A percentile compares a stretch with the other conserved stretches of the same genome.
These are phyloP conservation scores for Maudiozyma serrabonitensis DNA, from an alignment of 805 yeast genomes.

Conservation along the genomic window DNA sequence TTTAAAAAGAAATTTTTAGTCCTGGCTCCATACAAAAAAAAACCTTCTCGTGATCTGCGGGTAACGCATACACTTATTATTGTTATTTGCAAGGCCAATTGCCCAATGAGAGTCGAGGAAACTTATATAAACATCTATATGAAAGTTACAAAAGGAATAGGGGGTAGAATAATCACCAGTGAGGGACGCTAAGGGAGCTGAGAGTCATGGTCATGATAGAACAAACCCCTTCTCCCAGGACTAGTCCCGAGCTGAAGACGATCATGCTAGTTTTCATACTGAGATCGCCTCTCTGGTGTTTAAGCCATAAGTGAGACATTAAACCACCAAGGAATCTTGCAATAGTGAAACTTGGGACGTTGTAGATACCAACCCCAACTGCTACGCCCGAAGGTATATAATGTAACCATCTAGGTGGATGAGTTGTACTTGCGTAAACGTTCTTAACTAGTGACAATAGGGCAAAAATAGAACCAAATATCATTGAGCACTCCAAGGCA, in stretches of 20 bases:
- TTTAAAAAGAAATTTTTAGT: too few species aligned
- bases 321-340: conserved; percentile 90
- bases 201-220: conserved; percentile 74
- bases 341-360: conserved; percentile 84
- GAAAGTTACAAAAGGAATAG: too few species aligned
- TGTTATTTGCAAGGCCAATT: too few species aligned
- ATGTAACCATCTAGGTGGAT: conserved; percentile 31
- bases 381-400: conserved; percentile 92
- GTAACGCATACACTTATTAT: too few species aligned
- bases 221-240: conserved; percentile 86
- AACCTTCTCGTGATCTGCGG: too few species aligned
- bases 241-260: conserved; percentile 84
- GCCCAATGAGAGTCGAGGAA: not conserved
- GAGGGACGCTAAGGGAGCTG: conserved; percentile 60
- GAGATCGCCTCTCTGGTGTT: conserved; percentile 26
- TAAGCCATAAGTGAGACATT: conserved; percentile 49
- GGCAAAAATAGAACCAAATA: conserved; percentile 62
- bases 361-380: conserved; percentile 93
- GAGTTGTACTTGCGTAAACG: conserved; percentile 35
- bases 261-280: conserved; percentile 63
- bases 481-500: conserved; percentile 50
- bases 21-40: too few species aligned
- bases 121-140: not conserved
- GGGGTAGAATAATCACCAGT: conserved; percentile 23
- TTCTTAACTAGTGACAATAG: conserved; percentile 56